Conservation (phyloP, 495 filamentous ascomycete genomes). For the Daldinia caldariorum region DNA sequence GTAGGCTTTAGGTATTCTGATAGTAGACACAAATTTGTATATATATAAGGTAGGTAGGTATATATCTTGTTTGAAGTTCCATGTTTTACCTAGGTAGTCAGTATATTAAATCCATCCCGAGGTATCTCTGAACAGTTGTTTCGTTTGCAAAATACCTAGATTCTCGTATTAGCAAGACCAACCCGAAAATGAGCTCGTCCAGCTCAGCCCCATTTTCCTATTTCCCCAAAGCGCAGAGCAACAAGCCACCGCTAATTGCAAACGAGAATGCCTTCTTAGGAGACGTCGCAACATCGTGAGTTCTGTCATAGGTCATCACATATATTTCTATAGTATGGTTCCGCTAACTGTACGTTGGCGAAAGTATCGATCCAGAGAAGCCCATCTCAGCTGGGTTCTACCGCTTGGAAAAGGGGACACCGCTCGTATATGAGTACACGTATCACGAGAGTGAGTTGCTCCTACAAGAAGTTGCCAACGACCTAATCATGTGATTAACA, state of each 20-base stretch:
- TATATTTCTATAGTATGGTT: not conserved
- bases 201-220: constrained; percentile 58
- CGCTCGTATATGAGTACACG: constrained; percentile 76
- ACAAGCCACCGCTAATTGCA: constrained; percentile 75
- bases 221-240: constrained; percentile 68
- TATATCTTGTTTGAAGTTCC: not conserved
- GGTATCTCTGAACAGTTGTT: not conserved
- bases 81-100: not conserved
- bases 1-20: constrained; percentile 1
- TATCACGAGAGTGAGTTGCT: constrained; percentile 70
- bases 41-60: constrained; percentile 1
- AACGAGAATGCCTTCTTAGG: constrained; percentile 80
- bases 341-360: constrained; percentile 48
- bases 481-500: not conserved
- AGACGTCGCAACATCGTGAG: constrained; percentile 69
- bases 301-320: not conserved
- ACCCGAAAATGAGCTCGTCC: constrained; percentile 29
- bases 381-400: constrained; percentile 78
- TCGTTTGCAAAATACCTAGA: constrained; percentile 43
- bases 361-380: constrained; percentile 66
- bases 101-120: not conserved
- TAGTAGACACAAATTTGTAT: no score
- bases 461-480: constrained; percentile 39
- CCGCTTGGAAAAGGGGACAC: constrained; percentile 76
- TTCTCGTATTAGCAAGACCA: constrained; percentile 51